phyloP scores from a whole-genome alignment of 1,284 basidiomycete genomes.

The Sporisorium reilianum region DNA sequence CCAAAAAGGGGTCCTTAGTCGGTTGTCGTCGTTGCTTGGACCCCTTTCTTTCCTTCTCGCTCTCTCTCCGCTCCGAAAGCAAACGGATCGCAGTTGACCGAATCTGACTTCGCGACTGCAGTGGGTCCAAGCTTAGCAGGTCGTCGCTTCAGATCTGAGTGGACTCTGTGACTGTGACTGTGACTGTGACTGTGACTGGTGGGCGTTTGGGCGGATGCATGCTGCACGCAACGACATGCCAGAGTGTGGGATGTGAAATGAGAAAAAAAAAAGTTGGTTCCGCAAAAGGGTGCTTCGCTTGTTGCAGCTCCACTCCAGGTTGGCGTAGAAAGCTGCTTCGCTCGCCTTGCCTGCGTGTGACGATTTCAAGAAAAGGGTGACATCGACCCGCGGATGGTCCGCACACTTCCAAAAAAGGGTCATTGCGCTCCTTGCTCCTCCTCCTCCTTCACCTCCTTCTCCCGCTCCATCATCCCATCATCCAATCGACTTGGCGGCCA shows the following conservation, averaged over 20 bases:
- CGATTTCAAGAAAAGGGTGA: neutral
- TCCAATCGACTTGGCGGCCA: neutral
- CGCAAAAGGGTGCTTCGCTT: neutral
- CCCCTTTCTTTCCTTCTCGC: neutral
- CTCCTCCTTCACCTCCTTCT: neutral
- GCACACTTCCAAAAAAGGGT: neutral
- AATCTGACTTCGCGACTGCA: neutral
- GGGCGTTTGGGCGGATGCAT: neutral
- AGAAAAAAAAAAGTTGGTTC: conserved; percentile 1
- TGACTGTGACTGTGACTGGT: neutral
- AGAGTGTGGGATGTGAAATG: neutral
- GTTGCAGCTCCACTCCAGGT: conserved; percentile 8
- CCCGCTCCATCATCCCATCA: neutral
- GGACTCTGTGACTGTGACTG: too few species aligned
- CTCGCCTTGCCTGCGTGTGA: neutral
- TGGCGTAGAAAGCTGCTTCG: too few species aligned
- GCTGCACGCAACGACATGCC: neutral
- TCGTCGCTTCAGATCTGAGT: neutral
- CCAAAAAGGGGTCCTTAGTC: neutral
- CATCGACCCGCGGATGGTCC: conserved; percentile 5
- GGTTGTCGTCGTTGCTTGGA: conserved; percentile 2
- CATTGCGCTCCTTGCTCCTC: neutral
- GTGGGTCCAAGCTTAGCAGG: neutral
- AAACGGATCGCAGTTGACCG: neutral
- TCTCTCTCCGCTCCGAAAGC: neutral